These are phyloP conservation scores for Camellia japonica DNA, from an alignment of 148 eudicot genomes.

Conservation along the genomic window DNA sequence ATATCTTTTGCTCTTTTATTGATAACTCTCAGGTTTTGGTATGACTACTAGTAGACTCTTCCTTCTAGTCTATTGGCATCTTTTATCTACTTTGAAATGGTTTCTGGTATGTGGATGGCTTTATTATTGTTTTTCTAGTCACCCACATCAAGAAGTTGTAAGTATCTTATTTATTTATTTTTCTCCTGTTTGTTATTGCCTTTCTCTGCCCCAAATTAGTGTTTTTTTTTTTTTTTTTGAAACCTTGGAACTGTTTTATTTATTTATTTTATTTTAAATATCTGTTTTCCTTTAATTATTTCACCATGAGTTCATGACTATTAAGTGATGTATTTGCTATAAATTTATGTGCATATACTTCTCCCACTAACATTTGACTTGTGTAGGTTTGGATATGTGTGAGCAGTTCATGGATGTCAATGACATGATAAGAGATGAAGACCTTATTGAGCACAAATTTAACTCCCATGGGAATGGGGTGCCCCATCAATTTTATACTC, in stretches of 20 bases:
- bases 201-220: not conserved
- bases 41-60: not conserved
- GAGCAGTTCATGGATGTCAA: constrained; percentile 99
- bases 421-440: constrained; percentile 96
- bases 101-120: constrained; percentile 1
- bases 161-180: not conserved
- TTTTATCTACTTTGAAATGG: not conserved
- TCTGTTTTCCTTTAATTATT: not conserved
- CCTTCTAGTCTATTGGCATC: not conserved
- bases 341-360: not conserved
- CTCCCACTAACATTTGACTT: constrained; percentile 1
- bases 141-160: not conserved
- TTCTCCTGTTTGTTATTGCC: not conserved
- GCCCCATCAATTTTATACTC: constrained; percentile 31
- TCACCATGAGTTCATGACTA: not conserved
- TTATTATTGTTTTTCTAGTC: not conserved
- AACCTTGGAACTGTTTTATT: not conserved
- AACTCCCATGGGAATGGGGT: constrained; percentile 44
- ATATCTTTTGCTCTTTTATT: too few species aligned
- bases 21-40: too few species aligned
- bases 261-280: not conserved
- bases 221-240: too few species aligned
- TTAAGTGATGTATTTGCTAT: not conserved
- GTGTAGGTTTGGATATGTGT: constrained; percentile 75
- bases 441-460: constrained; percentile 47